Evolutionary conservation across 257 asterid species (phyloP).

Genomic region (Ballota nigra): DNA sequence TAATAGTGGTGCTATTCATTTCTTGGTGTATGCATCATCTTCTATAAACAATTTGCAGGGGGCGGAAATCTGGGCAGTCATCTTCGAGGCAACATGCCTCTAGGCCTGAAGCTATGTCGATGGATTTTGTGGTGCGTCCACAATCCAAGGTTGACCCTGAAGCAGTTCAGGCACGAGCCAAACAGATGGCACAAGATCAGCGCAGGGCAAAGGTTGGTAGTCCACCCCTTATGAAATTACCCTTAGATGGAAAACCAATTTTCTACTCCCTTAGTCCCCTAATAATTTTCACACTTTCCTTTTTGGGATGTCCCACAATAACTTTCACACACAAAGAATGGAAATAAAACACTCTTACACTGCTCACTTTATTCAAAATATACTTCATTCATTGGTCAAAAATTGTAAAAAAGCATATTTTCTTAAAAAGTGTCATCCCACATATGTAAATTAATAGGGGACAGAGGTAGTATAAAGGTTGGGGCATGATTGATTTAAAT

Average conservation of each 20-base stretch:
- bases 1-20: neutral
- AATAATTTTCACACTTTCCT: too few species aligned
- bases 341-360: too few species aligned
- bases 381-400: too few species aligned
- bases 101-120: slow-evolving; percentile 73
- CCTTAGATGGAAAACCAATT: neutral
- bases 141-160: slow-evolving; percentile 94
- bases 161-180: slow-evolving; percentile 74
- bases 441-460: too few species aligned
- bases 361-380: too few species aligned
- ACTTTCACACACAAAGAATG: too few species aligned
- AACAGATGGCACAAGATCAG: slow-evolving; percentile 62
- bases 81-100: slow-evolving; percentile 62
- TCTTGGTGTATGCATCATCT: slow-evolving; percentile 4
- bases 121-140: slow-evolving; percentile 95
- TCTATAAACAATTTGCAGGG: slow-evolving; percentile 43
- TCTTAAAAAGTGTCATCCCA: too few species aligned
- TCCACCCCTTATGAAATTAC: neutral
- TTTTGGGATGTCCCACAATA: too few species aligned
- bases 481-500: neutral
- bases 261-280: too few species aligned
- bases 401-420: too few species aligned
- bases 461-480: neutral
- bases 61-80: slow-evolving; percentile 65
- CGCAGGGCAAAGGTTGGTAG: slow-evolving; percentile 71